Evolutionary conservation across 202 grass and related monocot genomes (phyloP), one percentile per base, ranked within the genome.

Genomic region (Elaeis oleifera): DNA sequence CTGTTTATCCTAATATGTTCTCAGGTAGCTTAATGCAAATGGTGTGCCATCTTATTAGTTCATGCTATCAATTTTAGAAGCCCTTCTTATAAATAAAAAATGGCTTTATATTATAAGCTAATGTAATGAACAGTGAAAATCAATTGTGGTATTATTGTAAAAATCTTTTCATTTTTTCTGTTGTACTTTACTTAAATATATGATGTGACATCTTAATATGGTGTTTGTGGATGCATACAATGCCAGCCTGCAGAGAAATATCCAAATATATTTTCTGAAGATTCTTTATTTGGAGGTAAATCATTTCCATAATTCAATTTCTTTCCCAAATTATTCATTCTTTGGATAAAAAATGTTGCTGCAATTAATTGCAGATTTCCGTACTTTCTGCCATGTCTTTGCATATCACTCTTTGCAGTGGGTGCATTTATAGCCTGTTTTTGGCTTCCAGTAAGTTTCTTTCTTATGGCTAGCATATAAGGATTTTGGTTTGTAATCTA

Each of bases 321-420:
- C 52, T 70, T 20, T 18, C 66, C 62, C 56, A 24, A 17, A 62
- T 60, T 53, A 58, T 52, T 16, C 2, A 59, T 66, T 60, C 22
- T 11, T 39, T 8, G 31, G 53, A 16, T 74, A 16, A 60, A 16
- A 60, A 62, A 22, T 48, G 58, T 4, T 50, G 52, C 76, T 54
- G 56, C 20, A 67, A 59, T 55, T 56, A 17, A n/a, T 61, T 77
- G 54, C 56, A 90, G 86, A 72, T 90, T 85, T 77, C 82, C 86
- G 16, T 90, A 90, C 69, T 82, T 90, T 49, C 71, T 90, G 39
- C 86, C 86, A 31, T 85, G 76, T 64, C 79, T 90, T 4, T 73
- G 68, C 53, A 82, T 90, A 79, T 85, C 81, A 4, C 61, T 85
- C 49, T 56, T 90, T 59, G 86, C 86, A 73, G 64, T 61, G 51